Percentiles rank a stretch among this genome's conserved stretches.
Evolutionary conservation across 2,329 filamentous ascomycete species (phyloP).

Genomic region (Aureobasidium sp.): DNA sequence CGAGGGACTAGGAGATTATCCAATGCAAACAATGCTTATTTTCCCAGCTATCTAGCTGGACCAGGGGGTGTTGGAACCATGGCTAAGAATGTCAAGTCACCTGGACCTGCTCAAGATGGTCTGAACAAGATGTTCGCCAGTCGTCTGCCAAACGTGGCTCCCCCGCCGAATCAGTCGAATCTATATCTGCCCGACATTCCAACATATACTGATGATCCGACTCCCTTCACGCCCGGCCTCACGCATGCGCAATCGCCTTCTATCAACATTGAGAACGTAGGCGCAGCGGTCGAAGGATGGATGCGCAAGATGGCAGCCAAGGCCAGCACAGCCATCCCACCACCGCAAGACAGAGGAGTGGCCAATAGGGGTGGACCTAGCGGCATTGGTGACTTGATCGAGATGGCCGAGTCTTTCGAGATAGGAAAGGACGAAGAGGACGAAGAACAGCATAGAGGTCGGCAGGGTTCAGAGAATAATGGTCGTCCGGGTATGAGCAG

Average conservation of each 20-base stretch:
- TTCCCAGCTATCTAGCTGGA: constrained; percentile 56
- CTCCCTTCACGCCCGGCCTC: neutral
- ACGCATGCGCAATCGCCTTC: constrained; percentile 20
- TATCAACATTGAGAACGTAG: constrained; percentile 66
- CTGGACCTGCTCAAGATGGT: constrained; percentile 75
- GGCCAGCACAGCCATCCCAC: constrained; percentile 30
- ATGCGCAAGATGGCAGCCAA: constrained; percentile 70
- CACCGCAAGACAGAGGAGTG: constrained; percentile 17
- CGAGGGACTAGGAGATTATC: constrained; percentile 30
- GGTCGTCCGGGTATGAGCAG: constrained; percentile 17
- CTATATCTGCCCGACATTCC: constrained; percentile 57
- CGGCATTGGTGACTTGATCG: constrained; percentile 58
- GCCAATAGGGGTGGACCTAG: constrained; percentile 25
- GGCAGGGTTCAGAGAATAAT: constrained; percentile 19
- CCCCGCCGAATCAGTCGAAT: constrained; percentile 47
- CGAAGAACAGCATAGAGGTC: constrained; percentile 22
- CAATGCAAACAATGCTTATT: constrained; percentile 32
- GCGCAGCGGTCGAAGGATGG: constrained; percentile 84
- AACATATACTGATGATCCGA: constrained; percentile 32
- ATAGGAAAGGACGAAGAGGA: constrained; percentile 28
- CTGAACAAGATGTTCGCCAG: constrained; percentile 78
- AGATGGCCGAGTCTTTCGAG: constrained; percentile 55
- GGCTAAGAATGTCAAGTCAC: constrained; percentile 58
- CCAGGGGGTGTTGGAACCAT: constrained; percentile 86
- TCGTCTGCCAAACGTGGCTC: constrained; percentile 68